phyloP scores from a whole-genome alignment of 2,329 filamentous ascomycete genomes.

The Corynespora cassiicola region DNA sequence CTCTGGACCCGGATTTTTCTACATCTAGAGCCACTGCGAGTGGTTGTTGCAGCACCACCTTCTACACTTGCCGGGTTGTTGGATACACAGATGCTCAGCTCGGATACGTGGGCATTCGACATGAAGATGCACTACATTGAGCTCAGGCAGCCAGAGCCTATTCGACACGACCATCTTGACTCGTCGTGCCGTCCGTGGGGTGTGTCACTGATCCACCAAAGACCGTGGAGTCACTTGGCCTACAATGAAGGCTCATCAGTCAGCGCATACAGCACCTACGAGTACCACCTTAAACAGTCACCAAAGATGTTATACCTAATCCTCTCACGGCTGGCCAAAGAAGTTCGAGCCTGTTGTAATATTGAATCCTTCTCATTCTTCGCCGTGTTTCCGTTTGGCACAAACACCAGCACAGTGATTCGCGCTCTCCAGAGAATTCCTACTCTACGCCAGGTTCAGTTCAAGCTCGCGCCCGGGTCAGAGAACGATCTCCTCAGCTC shows the following conservation, averaged over 20 bases:
- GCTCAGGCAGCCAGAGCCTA: slow-evolving; percentile 35
- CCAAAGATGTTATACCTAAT: slow-evolving; percentile 67
- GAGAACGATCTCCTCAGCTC: slow-evolving; percentile 48
- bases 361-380: slow-evolving; percentile 64
- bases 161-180: slow-evolving; percentile 10
- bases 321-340: slow-evolving; percentile 33
- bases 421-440: slow-evolving; percentile 31
- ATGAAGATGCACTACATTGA: slow-evolving; percentile 68
- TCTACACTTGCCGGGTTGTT: slow-evolving; percentile 67
- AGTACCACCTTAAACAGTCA: slow-evolving; percentile 71
- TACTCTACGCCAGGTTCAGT: slow-evolving; percentile 40
- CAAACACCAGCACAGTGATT: slow-evolving; percentile 57
- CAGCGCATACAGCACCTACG: slow-evolving; percentile 73
- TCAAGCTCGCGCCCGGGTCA: slow-evolving; percentile 51
- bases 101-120: slow-evolving; percentile 69
- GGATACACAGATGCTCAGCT: slow-evolving; percentile 62
- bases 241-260: slow-evolving; percentile 80
- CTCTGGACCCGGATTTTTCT: slow-evolving; percentile 40
- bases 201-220: slow-evolving; percentile 60
- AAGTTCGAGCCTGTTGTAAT: slow-evolving; percentile 32
- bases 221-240: slow-evolving; percentile 68
- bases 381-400: slow-evolving; percentile 70
- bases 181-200: slow-evolving; percentile 23
- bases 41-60: slow-evolving; percentile 62
- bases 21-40: slow-evolving; percentile 32